Conservation (phyloP, 495 filamentous ascomycete species). For the Mytilinidion resinicola region DNA sequence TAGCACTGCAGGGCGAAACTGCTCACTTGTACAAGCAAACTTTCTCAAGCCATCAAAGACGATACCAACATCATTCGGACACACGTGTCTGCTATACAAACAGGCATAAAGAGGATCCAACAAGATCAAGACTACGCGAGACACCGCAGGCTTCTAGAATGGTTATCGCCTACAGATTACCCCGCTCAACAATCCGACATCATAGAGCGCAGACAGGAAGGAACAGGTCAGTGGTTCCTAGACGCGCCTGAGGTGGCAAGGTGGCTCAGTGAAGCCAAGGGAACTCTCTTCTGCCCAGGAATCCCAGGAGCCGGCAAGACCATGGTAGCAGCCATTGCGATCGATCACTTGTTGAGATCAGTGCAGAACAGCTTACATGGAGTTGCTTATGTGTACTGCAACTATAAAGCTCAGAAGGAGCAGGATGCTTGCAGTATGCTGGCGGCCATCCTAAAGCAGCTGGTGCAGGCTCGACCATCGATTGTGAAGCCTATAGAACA, state of each 20-base stretch:
- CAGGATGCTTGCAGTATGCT: constrained; percentile 35
- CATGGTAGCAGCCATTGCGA: constrained; percentile 25
- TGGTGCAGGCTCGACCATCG: constrained; percentile 29
- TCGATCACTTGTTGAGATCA: constrained; percentile 25
- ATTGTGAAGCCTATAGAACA: background rate
- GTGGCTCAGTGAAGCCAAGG: constrained; percentile 28
- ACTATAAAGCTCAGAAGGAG: constrained; percentile 32
- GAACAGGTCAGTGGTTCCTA: constrained; percentile 40
- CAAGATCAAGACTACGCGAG: background rate
- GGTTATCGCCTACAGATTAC: constrained; percentile 16
- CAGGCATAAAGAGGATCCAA: background rate
- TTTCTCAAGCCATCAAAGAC: constrained; percentile 22
- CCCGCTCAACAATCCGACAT: constrained; percentile 32
- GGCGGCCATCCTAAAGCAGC: constrained; percentile 37
- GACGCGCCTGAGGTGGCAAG: constrained; percentile 32
- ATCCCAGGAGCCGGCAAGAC: too few relatives aligned
- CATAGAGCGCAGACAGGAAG: constrained; percentile 31
- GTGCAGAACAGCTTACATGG: constrained; percentile 20
- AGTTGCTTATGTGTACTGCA: constrained; percentile 40
- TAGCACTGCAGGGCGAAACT: background rate
- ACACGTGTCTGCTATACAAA: background rate
- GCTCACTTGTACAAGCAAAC: constrained; percentile 16
- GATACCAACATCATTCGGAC: constrained; percentile 6
- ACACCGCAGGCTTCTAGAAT: constrained; percentile 6
- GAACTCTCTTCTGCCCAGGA: constrained; percentile 35